Base-by-base conservation (phyloP, 1,139 yeast species). In the Yamadazyma dushanensis region DNA sequence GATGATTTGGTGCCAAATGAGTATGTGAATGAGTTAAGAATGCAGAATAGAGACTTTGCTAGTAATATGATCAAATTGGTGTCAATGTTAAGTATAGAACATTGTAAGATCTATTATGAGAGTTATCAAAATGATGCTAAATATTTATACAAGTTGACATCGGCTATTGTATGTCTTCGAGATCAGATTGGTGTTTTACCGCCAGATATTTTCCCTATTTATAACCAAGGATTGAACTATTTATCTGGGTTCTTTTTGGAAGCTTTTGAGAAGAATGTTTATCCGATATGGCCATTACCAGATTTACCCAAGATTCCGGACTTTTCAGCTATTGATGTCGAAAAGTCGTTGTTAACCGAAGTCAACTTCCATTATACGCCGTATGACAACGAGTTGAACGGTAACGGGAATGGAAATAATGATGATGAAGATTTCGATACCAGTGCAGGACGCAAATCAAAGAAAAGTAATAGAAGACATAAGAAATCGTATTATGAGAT, bases 181-280 rank as follows among this genome's bases (percentile, higher is more conserved):
- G 95, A 84, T 48, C 74, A 80, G 42, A 88, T 85, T n/a, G 97
- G 97, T 5, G 73, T 77, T 29, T 58, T 90, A 31, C 95, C 96
- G 2, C 83, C 88, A 0, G 95, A 83, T 49, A 62, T 88, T 34
- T 72, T 84, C 52, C 90, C 94, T 8, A 78, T 86, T 11, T 87
- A 83, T 55, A 70, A 79, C 30, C 84, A 82, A 46, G 76, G 82
- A 38, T 65, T 89, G 44, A 68, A 70, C 8, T 85, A 80, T 47
- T 66, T 90, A 34, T 61, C 70, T 1, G 72, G 70, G 19, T 89
- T 92, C 78, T 66, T 84, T 33, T 71, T 70, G 33, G 52, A 59
- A 4, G 55, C 67, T 26, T 68, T 62, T 48, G 53, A 47, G 23
- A 54, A 61, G 4, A 52, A 56, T 15, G 38, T 39, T 23, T 54